These are phyloP conservation scores for Lophiotrema nucula DNA, from an alignment of 495 filamentous ascomycete species.

Conservation along the genomic window DNA sequence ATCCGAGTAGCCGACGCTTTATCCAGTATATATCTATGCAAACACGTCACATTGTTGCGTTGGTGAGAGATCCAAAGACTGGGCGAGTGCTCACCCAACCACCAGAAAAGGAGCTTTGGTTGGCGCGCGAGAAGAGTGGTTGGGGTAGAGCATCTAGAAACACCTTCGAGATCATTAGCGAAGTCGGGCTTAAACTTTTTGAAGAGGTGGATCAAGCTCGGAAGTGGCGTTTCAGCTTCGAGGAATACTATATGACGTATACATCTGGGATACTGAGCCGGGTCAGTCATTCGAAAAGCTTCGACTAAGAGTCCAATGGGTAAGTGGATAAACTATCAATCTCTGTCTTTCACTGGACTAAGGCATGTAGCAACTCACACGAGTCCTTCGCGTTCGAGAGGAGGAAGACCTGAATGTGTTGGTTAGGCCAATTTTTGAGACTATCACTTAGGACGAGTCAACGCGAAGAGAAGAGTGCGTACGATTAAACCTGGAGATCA, in stretches of 20 bases:
- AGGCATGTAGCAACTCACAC: conserved; percentile 40
- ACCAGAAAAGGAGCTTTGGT: no score
- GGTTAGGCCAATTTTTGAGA: no score
- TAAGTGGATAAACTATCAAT: conserved; percentile 18
- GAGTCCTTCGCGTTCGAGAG: conserved; percentile 46
- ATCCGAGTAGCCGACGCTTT: no score
- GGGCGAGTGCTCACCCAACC: no score
- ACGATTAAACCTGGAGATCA: no score
- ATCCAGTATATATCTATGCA: no score
- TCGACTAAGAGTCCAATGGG: conserved; percentile 39
- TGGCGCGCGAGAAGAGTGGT: no score
- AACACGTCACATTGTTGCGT: no score
- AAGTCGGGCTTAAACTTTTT: conserved; percentile 46
- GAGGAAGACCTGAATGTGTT: no score
- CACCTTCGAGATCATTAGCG: conserved; percentile 42
- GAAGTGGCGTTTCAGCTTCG: conserved; percentile 50
- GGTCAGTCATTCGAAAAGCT: conserved; percentile 31
- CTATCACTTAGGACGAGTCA: no score
- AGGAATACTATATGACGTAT: conserved; percentile 54
- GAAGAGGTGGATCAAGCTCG: conserved; percentile 42
- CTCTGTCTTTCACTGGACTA: background rate
- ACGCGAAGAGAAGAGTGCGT: no score
- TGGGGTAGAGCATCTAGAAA: conserved; percentile 46
- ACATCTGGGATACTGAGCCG: conserved; percentile 51
- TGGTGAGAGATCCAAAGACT: no score